Evolutionary conservation across 345 rosid genomes (phyloP).

Genomic region (Eucalyptus cloeziana): DNA sequence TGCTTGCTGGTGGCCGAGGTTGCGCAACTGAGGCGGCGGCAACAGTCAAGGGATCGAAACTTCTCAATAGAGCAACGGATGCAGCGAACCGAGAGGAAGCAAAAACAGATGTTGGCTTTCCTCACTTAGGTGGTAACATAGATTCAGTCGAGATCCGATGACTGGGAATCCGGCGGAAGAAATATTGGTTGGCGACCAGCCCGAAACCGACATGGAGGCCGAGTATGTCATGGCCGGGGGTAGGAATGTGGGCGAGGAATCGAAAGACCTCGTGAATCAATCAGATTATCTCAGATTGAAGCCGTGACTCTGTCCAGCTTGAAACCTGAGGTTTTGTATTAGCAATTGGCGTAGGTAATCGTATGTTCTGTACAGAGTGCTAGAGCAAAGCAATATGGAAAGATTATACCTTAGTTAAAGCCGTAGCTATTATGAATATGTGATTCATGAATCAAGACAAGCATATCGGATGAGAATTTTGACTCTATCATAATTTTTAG

Average conservation of each 20-base stretch:
- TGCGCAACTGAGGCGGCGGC: conserved; percentile 47
- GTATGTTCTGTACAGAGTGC: neutral
- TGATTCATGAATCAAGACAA: neutral
- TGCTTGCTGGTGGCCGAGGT: conserved; percentile 44
- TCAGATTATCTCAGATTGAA: neutral
- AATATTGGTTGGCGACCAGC: conserved; percentile 1
- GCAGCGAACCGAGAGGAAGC: conserved; percentile 42
- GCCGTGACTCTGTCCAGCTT: neutral
- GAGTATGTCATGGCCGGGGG: conserved; percentile 31
- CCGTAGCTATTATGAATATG: neutral
- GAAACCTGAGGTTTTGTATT: neutral
- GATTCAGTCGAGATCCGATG: conserved; percentile 13
- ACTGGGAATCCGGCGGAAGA: conserved; percentile 12
- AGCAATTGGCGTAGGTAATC: neutral
- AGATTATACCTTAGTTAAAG: neutral
- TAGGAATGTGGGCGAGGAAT: conserved; percentile 26
- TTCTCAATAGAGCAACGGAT: conserved; percentile 39
- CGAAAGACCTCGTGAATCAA: neutral
- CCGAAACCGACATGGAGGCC: conserved; percentile 27
- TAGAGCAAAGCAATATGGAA: neutral
- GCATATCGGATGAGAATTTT: neutral
- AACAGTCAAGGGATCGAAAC: conserved; percentile 42
- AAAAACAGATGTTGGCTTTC: conserved; percentile 62
- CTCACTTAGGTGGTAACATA: conserved; percentile 21
- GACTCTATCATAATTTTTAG: neutral